These are phyloP conservation scores for Rhodotorula diobovata DNA, from an alignment of 768 basidiomycete species.

Conservation along the genomic window DNA sequence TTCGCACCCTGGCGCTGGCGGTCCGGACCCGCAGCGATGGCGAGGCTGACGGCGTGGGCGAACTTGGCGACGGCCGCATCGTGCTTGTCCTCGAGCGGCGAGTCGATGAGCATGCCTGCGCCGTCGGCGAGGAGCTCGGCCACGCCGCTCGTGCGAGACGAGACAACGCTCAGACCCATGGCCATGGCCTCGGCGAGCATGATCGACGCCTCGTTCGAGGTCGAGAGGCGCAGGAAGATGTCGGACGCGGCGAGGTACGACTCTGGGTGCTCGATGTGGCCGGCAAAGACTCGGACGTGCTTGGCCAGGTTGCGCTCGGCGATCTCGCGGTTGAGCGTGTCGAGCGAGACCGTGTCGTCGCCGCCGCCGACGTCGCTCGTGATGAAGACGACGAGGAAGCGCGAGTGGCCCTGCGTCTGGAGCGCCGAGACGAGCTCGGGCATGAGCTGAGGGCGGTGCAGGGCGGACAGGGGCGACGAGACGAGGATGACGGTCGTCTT, in stretches of 20 bases:
- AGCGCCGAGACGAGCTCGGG: constrained; percentile 9
- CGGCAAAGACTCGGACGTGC: constrained; percentile 19
- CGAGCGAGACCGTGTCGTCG: background rate
- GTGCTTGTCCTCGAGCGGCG: background rate
- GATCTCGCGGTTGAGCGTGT: background rate
- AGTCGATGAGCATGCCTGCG: background rate
- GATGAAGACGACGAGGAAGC: constrained; percentile 34
- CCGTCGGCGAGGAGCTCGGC: constrained; percentile 6
- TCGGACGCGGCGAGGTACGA: constrained; percentile 23
- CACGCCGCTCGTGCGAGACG: constrained; percentile 4
- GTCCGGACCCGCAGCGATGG: no score
- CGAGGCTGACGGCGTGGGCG: background rate
- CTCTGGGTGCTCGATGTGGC: constrained; percentile 11
- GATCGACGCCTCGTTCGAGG: constrained; percentile 12
- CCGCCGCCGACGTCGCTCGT: constrained; percentile 2
- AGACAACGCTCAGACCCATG: constrained; percentile 12
- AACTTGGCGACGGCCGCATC: background rate
- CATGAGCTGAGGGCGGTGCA: constrained; percentile 22
- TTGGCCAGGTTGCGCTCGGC: constrained; percentile 1
- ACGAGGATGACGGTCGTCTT: constrained; percentile 21
- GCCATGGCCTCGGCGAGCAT: constrained; percentile 26
- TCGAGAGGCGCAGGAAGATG: constrained; percentile 19
- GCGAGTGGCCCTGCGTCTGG: constrained; percentile 6
- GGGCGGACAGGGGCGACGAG: background rate
- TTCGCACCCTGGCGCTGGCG: no score